Conservation (phyloP, 2,329 filamentous ascomycete species). For the Mycosphaerelloides madeirae region DNA sequence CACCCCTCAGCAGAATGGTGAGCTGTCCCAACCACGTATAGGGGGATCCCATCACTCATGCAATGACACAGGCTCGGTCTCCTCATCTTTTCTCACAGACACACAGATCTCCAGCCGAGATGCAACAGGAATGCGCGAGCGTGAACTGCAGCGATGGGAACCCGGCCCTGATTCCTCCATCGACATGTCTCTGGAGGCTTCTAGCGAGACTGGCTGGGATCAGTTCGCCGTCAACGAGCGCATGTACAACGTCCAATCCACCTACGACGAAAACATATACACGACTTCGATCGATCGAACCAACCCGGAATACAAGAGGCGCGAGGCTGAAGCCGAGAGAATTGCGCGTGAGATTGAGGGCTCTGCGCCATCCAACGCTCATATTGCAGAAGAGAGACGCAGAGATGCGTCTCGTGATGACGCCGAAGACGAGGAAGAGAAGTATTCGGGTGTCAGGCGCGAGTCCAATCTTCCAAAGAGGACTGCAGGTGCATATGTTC, state of each 20-base stretch:
- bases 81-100: slow-evolving; percentile 75
- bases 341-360: slow-evolving; percentile 87
- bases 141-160: slow-evolving; percentile 76
- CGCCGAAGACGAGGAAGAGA: slow-evolving; percentile 84
- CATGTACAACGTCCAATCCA: slow-evolving; percentile 80
- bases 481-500: slow-evolving; percentile 73
- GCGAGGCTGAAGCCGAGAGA: slow-evolving; percentile 71
- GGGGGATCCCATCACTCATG: slow-evolving; percentile 10
- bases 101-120: slow-evolving; percentile 76
- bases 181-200: slow-evolving; percentile 61
- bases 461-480: slow-evolving; percentile 55
- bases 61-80: slow-evolving; percentile 50
- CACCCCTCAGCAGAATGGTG: slow-evolving; percentile 55
- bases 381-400: slow-evolving; percentile 80
- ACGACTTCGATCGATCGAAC: slow-evolving; percentile 84
- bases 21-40: slow-evolving; percentile 11
- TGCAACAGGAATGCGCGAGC: slow-evolving; percentile 56
- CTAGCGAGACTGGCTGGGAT: slow-evolving; percentile 62
- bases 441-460: slow-evolving; percentile 91
- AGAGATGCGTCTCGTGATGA: slow-evolving; percentile 61
- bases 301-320: slow-evolving; percentile 75
- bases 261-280: slow-evolving; percentile 92
- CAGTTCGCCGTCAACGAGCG: slow-evolving; percentile 89
- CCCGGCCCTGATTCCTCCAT: slow-evolving; percentile 50
- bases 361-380: slow-evolving; percentile 66